phyloP scores from a whole-genome alignment of 2,329 filamentous ascomycete species.

The Fusarium sp. region DNA sequence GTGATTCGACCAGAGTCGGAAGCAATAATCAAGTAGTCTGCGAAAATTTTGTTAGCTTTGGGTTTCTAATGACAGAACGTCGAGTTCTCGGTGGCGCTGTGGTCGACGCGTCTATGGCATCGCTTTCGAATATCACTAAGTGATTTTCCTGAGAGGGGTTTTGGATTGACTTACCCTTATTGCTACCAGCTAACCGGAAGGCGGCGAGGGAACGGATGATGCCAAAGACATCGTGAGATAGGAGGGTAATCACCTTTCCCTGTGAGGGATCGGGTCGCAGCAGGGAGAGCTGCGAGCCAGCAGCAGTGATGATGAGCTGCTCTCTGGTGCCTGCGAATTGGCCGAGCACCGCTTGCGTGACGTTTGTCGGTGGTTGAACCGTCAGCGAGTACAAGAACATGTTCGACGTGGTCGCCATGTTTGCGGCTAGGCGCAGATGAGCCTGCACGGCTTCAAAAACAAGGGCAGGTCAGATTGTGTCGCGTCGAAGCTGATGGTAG shows the following conservation, averaged over 20 bases:
- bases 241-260: conserved; percentile 85
- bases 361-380: conserved; percentile 88
- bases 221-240: conserved; percentile 95
- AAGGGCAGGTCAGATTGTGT: conserved; percentile 44
- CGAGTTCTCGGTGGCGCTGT: conserved; percentile 21
- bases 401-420: conserved; percentile 96
- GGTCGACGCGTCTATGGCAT: conserved; percentile 40
- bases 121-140: conserved; percentile 70
- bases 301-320: conserved; percentile 95
- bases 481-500: conserved; percentile 42
- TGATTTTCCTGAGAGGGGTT: conserved; percentile 61
- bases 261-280: conserved; percentile 86
- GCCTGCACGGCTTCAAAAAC: conserved; percentile 59
- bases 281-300: conserved; percentile 88
- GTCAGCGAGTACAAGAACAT: conserved; percentile 99
- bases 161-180: conserved; percentile 81
- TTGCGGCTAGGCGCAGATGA: conserved; percentile 61
- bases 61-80: conserved; percentile 45
- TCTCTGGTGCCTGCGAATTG: conserved; percentile 97
- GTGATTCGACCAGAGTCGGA: conserved; percentile 96
- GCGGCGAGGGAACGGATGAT: conserved; percentile 91
- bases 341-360: conserved; percentile 90
- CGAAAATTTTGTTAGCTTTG: conserved; percentile 42
- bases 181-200: conserved; percentile 92
- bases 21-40: conserved; percentile 95